Evolutionary conservation across 1,284 basidiomycete species (phyloP), one percentile per base, ranked within the genome.

Genomic region (Violaceomyces palustris): DNA sequence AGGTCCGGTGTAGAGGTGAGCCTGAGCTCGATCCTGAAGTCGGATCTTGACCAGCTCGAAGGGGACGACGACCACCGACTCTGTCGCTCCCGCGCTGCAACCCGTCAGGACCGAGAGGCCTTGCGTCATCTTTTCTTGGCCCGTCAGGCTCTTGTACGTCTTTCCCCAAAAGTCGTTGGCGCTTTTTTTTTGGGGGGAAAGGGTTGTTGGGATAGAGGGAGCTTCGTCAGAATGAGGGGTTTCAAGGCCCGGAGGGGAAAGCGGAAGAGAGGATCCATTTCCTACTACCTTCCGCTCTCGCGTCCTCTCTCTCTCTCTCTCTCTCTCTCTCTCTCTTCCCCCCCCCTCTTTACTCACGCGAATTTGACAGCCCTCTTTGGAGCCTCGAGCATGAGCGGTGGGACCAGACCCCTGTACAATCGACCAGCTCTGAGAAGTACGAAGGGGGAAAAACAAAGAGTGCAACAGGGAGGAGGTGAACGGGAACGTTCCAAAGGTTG

Each of bases 301-400:
- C n/a, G n/a, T n/a, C n/a, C n/a, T n/a, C n/a, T n/a, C n/a, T n/a
- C n/a, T n/a, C n/a, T n/a, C n/a, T n/a, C n/a, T n/a, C n/a, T n/a
- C n/a, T n/a, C n/a, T n/a, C n/a, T n/a, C n/a, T n/a, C n/a, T n/a
- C n/a, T n/a, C n/a, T n/a, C n/a, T n/a, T n/a, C n/a, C n/a, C n/a
- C 54, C 87, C n/a, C n/a, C n/a, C n/a, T n/a, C n/a, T n/a, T n/a
- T n/a, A n/a, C n/a, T n/a, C 87, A 55, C 48, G 78, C 91, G 48
- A 77, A 99, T 80, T 99, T 99, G 50, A 92, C 86, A 15, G 93
- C 93, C 76, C 93, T 83, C 78, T 99, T 99, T 4, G 93, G 94
- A 18, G 94, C 94, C 76, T 99, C 93, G 43, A 98, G 78, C 72
- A 97, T 82, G 21, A 99, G 77, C 17, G 94, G 94, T 6, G 94